Conservation (phyloP, 352 stramenopile genomes). For the Phytophthora macrochlamydospora region DNA sequence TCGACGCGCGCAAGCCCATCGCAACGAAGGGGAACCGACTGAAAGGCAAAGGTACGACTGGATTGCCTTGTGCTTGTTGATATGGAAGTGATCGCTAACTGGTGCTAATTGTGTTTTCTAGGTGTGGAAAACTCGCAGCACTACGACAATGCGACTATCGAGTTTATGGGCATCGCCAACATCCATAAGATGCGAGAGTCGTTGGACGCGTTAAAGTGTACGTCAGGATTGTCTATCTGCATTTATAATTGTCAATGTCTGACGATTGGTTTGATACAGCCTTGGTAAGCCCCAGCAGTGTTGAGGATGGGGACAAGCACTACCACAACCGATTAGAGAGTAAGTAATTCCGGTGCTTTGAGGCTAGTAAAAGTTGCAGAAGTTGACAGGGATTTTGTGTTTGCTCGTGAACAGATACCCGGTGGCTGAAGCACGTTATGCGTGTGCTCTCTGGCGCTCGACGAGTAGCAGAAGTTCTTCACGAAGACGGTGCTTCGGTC, state of each 20-base stretch:
- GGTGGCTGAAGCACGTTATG: slow-evolving; percentile 97
- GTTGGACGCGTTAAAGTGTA: slow-evolving; percentile 79
- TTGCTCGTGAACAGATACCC: slow-evolving; percentile 55
- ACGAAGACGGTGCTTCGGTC: slow-evolving; percentile 84
- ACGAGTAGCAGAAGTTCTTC: slow-evolving; percentile 79
- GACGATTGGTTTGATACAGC: slow-evolving; percentile 9
- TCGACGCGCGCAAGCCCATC: slow-evolving; percentile 83
- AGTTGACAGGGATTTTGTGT: too few relatives aligned
- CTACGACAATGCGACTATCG: slow-evolving; percentile 95
- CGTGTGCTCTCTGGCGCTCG: slow-evolving; percentile 75
- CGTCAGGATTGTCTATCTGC: too few relatives aligned
- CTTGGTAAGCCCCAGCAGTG: slow-evolving; percentile 78
- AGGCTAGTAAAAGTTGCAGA: too few relatives aligned
- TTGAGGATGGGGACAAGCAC: slow-evolving; percentile 88
- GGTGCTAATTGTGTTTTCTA: neutral
- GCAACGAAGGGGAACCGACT: slow-evolving; percentile 83
- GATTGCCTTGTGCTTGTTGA: too few relatives aligned
- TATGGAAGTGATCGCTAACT: too few relatives aligned
- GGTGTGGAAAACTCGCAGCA: slow-evolving; percentile 96
- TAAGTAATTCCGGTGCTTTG: too few relatives aligned
- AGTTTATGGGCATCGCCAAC: slow-evolving; percentile 99
- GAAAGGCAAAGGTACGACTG: slow-evolving; percentile 54
- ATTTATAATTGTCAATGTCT: too few relatives aligned
- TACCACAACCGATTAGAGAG: slow-evolving; percentile 88
- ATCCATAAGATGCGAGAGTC: slow-evolving; percentile 99